A percentile compares a stretch with the other conserved stretches of the same genome.
Conservation (phyloP, 2,329 filamentous ascomycete species). For the Fusarium decemcellulare region DNA sequence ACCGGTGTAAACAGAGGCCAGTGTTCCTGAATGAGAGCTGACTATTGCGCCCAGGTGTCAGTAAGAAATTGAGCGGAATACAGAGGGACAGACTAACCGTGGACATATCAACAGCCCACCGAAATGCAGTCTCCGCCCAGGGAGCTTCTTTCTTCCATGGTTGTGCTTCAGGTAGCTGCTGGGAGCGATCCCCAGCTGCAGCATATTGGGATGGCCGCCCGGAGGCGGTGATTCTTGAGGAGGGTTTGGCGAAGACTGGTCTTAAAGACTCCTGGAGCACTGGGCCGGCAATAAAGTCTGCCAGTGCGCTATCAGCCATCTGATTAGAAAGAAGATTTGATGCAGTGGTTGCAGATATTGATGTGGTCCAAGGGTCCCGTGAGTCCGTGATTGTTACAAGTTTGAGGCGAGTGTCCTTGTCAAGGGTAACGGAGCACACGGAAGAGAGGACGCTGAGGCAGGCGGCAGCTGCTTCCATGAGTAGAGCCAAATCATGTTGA, state of each 20-base stretch:
- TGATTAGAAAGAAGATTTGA: conserved; percentile 49
- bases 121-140: conserved; percentile 43
- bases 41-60: conserved; percentile 47
- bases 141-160: conserved; percentile 44
- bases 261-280: conserved; percentile 76
- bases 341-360: conserved; percentile 49
- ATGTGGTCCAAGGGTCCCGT: conserved; percentile 57
- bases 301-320: conserved; percentile 31
- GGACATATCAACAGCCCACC: conserved; percentile 69
- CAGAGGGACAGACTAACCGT: conserved; percentile 57
- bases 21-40: conserved; percentile 62
- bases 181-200: conserved; percentile 9
- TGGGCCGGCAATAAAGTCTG: conserved; percentile 64
- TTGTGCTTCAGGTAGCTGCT: conserved; percentile 10
- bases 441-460: conserved; percentile 47
- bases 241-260: conserved; percentile 74
- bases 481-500: conserved; percentile 11
- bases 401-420: conserved; percentile 47
- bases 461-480: conserved; percentile 46
- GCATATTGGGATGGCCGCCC: conserved; percentile 49
- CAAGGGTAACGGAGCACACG: conserved; percentile 5
- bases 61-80: background rate
- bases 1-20: conserved; percentile 81
- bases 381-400: conserved; percentile 51
- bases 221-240: conserved; percentile 54